Conservation (phyloP, 2,329 filamentous ascomycete genomes). For the Escovopsis weberi region DNA sequence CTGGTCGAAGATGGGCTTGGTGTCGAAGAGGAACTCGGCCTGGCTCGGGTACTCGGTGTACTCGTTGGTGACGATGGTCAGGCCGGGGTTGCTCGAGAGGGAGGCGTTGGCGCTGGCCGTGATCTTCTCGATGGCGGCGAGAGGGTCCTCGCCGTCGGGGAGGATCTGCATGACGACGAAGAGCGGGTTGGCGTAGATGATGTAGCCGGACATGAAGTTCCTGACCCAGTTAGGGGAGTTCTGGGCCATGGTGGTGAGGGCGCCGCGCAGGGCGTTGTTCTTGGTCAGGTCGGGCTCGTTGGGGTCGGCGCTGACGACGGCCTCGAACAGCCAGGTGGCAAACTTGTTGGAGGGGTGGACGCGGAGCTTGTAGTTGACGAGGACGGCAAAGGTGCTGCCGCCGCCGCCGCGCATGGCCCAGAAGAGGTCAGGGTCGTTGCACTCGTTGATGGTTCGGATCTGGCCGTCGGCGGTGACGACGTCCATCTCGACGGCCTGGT, state of each 20-base stretch:
- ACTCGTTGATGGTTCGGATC: constrained; percentile 27
- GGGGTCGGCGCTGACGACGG: constrained; percentile 30
- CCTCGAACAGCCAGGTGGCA: constrained; percentile 35
- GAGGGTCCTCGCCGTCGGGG: neutral
- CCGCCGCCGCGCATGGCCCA: constrained; percentile 45
- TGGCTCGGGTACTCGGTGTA: neutral
- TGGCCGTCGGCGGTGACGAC: constrained; percentile 33
- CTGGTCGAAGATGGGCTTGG: constrained; percentile 1
- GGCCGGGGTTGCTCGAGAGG: neutral
- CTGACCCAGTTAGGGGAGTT: neutral
- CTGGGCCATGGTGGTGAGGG: neutral
- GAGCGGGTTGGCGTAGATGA: neutral
- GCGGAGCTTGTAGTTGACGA: constrained; percentile 26
- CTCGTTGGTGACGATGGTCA: constrained; percentile 1
- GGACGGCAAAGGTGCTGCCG: constrained; percentile 30
- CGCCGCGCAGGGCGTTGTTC: constrained; percentile 30
- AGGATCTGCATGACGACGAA: constrained; percentile 1
- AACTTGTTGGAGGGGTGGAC: constrained; percentile 30
- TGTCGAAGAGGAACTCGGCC: neutral
- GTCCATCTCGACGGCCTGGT: constrained; percentile 41
- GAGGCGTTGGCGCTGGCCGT: neutral
- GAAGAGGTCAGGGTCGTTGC: constrained; percentile 36
- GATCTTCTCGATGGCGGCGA: neutral
- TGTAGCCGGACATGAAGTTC: neutral
- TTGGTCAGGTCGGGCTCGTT: constrained; percentile 20